Evolutionary conservation across 306 rosid species (phyloP).

Genomic region (Lupinus albus): DNA sequence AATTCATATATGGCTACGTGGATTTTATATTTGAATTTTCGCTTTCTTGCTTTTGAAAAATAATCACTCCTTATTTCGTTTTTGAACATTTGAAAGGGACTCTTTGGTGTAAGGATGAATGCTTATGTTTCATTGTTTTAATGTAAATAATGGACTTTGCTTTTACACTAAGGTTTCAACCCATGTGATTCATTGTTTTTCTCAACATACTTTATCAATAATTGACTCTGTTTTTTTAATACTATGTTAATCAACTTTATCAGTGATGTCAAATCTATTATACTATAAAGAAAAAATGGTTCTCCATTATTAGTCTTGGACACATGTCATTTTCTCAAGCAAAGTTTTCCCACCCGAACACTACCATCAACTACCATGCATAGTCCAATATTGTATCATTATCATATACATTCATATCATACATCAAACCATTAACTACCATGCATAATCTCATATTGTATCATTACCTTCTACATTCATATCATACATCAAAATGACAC

Average conservation of each 20-base stretch:
- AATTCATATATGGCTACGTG: constrained; percentile 40
- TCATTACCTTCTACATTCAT: too few species aligned
- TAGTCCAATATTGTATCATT: too few species aligned
- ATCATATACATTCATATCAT: too few species aligned
- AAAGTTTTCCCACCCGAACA: too few species aligned
- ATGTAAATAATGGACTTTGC: constrained; percentile 42
- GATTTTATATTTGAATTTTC: constrained; percentile 43
- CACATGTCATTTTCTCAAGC: too few species aligned
- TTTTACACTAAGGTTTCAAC: constrained; percentile 30
- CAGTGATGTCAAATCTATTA: background rate
- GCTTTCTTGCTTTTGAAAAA: constrained; percentile 47
- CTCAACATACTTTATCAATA: constrained; percentile 15
- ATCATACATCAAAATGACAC: too few species aligned
- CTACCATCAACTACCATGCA: too few species aligned
- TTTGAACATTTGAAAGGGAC: constrained; percentile 53
- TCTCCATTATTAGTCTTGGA: too few species aligned
- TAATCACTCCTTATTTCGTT: constrained; percentile 32
- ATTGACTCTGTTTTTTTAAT: background rate
- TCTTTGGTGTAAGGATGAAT: constrained; percentile 41
- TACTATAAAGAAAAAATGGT: too few species aligned
- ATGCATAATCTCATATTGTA: too few species aligned
- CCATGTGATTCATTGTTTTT: constrained; percentile 45
- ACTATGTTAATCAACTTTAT: too few species aligned
- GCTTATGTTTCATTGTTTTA: constrained; percentile 47
- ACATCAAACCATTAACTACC: too few species aligned